phyloP scores from a whole-genome alignment of 2,329 filamentous ascomycete genomes.

The Fusarium musae region DNA sequence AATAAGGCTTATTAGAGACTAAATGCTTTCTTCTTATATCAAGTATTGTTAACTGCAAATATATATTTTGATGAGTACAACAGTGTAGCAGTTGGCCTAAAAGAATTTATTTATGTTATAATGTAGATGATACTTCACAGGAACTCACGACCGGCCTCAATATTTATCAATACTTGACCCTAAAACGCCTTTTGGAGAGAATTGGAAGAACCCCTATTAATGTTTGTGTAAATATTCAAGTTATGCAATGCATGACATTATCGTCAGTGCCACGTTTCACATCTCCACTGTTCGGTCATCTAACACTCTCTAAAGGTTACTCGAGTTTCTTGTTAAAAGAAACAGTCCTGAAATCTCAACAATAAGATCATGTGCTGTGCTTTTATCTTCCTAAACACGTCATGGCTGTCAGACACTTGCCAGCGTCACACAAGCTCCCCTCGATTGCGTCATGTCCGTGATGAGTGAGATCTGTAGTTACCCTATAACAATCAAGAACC shows the following conservation, averaged over 20 bases:
- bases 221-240: background rate
- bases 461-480: constrained; percentile 12
- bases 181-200: background rate
- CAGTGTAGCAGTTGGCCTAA: too few species aligned
- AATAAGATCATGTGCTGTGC: background rate
- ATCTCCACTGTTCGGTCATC: background rate
- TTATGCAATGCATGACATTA: background rate
- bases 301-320: background rate
- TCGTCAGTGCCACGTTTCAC: background rate
- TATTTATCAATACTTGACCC: background rate
- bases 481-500: constrained; percentile 32
- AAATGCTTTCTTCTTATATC: background rate
- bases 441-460: constrained; percentile 36
- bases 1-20: too few species aligned
- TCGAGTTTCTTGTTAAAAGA: background rate
- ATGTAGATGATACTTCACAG: background rate
- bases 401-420: constrained; percentile 16
- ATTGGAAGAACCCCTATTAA: background rate
- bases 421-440: constrained; percentile 4
- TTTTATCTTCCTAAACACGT: constrained; percentile 2
- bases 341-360: background rate
- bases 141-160: too few species aligned
- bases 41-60: background rate
- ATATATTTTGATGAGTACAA: background rate
- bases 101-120: background rate